Base-by-base conservation (phyloP, 1,284 basidiomycete species). In the Ceratobasidium sp. region DNA sequence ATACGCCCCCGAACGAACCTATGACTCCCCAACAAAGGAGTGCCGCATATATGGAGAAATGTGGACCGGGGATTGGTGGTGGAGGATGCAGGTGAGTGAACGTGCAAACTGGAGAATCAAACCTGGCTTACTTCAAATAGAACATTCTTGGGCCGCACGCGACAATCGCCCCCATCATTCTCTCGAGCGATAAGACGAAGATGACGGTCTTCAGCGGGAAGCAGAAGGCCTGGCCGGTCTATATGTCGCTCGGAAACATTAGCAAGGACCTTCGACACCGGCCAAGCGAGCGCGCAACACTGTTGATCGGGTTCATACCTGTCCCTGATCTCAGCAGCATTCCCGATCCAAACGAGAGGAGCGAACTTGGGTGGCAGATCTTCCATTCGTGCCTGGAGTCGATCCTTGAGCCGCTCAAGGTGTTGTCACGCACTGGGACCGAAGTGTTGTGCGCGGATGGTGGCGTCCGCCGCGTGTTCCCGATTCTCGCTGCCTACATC, bases 401-500 rank as follows among this genome's bases (percentile, higher is more conserved):
- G 3, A 48, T 81, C 6, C 41, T 81, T 0, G 20, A 77, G 30
- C 80, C 80, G 2, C 66, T 81, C 27, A 33, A 71, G 14, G 23
- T n/a, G 0, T 68, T 79, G 2, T 78, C 78, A 14, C 35, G 35
- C 2, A 38, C 65, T 0, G 80, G 79, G 5, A 41, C 77, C 12
- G n/a, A 64, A 7, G 77, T 81, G 54, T 27, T 55, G 3, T 80
- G 80, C 65, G 77, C 80, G 0, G 80, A 81, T 52, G 76, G 77
- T 8, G n/a, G 52, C 18, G 65, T 77, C 0, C 69, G 79, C 23
- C 14, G 27, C 0, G 78, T 79, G 18, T 77, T 67, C 68, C 81
- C 80, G 0, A 78, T 82, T 46, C 77, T 82, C 12, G 78, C 80
- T 4, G 77, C 78, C 1, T 82, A 80, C 57, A 71, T 82, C 18